These are phyloP conservation scores for Saposhnikovia divaricata DNA, from an alignment of 129 eudicot species.

Conservation along the genomic window DNA sequence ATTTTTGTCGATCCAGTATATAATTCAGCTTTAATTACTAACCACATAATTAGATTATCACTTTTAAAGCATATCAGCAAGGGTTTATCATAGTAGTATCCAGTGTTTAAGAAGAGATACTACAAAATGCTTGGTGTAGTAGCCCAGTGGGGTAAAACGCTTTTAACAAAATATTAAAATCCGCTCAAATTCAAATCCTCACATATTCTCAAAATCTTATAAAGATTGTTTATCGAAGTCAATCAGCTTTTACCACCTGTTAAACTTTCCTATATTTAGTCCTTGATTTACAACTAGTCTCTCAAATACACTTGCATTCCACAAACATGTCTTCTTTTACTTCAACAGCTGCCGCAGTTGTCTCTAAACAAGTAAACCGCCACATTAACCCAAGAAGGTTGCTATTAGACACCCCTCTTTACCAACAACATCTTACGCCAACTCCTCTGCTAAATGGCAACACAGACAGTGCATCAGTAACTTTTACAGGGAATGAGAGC, in stretches of 20 bases:
- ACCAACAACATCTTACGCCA: background rate
- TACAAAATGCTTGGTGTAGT: background rate
- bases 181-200: background rate
- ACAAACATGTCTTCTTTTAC: constrained; percentile 20
- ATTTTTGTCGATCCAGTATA: background rate
- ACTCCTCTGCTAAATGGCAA: background rate
- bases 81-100: background rate
- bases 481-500: constrained; percentile 48
- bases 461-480: constrained; percentile 9
- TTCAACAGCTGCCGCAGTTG: constrained; percentile 8
- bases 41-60: background rate
- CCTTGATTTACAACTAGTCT: background rate
- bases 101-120: too few species aligned
- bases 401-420: constrained; percentile 25
- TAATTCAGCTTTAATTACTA: background rate
- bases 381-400: constrained; percentile 34
- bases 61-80: background rate
- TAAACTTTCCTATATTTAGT: constrained; percentile 2
- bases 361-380: constrained; percentile 14
- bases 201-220: background rate
- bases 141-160: background rate
- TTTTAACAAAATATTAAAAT: background rate
- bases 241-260: background rate
- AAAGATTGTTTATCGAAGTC: background rate
- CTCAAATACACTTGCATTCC: constrained; percentile 1